Conservation (phyloP, 2,329 filamentous ascomycete genomes). For the Pestalotiopsis sp. region DNA sequence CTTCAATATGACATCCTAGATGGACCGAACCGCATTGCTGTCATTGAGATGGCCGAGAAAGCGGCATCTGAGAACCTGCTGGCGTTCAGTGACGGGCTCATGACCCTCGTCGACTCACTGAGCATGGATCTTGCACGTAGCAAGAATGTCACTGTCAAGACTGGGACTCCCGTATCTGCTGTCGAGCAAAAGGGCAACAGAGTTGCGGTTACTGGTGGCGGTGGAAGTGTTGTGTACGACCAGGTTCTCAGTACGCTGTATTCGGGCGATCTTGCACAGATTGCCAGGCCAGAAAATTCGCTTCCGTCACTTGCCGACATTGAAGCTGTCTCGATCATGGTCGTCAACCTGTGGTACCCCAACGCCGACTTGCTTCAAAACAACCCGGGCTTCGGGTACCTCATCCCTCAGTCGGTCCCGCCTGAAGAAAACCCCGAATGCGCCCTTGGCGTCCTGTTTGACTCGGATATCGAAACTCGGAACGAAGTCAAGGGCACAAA, state of each 20-base stretch:
- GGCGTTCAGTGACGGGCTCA: constrained; percentile 63
- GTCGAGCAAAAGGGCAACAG: constrained; percentile 42
- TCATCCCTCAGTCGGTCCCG: constrained; percentile 77
- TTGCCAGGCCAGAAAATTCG: constrained; percentile 33
- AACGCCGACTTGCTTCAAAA: constrained; percentile 63
- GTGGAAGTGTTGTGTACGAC: constrained; percentile 42
- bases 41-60: constrained; percentile 31
- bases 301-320: constrained; percentile 56
- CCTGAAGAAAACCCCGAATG: constrained; percentile 77
- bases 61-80: constrained; percentile 40
- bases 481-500: constrained; percentile 67
- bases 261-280: constrained; percentile 44
- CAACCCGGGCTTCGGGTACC: constrained; percentile 82
- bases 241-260: constrained; percentile 69
- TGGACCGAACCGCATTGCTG: constrained; percentile 20
- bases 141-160: constrained; percentile 63
- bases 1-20: constrained; percentile 26
- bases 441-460: constrained; percentile 90
- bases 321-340: constrained; percentile 80
- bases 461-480: constrained; percentile 62
- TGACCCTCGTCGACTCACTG: constrained; percentile 60
- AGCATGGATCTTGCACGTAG: constrained; percentile 50
- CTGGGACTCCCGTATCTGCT: constrained; percentile 48
- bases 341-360: constrained; percentile 86
- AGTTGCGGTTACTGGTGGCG: constrained; percentile 43